Evolutionary conservation across 768 basidiomycete species (phyloP).

Genomic region (Lyophyllum decastes): DNA sequence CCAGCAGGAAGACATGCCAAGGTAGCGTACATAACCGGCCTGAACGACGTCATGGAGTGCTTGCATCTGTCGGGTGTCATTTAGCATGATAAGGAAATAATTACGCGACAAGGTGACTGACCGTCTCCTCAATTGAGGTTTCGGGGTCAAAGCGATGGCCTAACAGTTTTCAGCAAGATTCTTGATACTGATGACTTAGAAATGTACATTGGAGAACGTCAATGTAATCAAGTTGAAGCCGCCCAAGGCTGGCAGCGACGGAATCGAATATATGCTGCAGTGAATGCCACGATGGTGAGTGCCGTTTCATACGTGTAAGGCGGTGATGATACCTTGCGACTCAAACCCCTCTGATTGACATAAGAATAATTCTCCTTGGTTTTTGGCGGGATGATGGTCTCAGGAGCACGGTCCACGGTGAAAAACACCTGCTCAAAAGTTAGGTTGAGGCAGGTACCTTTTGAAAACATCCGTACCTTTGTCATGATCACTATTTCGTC

Average conservation of each 20-base stretch:
- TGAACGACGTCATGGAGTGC: no score
- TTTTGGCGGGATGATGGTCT: background rate
- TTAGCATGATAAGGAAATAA: no score
- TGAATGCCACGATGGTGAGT: no score
- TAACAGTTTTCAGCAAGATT: conserved; percentile 21
- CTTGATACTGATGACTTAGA: conserved; percentile 10
- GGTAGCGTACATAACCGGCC: no score
- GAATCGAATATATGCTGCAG: no score
- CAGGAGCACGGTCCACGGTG: background rate
- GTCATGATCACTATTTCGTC: conserved; percentile 80
- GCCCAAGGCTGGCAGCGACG: no score
- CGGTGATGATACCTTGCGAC: conserved; percentile 21
- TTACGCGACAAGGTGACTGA: conserved; percentile 7
- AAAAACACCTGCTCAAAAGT: background rate
- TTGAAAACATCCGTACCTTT: conserved; percentile 41
- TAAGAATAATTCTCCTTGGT: conserved; percentile 23
- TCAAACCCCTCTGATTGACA: conserved; percentile 53
- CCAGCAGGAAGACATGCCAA: no score
- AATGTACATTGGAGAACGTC: conserved; percentile 80
- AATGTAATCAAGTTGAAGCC: no score
- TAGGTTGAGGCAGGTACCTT: background rate
- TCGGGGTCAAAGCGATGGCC: conserved; percentile 58
- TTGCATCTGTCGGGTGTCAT: no score
- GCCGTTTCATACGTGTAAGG: background rate
- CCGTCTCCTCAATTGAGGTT: conserved; percentile 61